Evolutionary conservation across 805 yeast genomes (phyloP).

Genomic region (Ogataea haglerorum): DNA sequence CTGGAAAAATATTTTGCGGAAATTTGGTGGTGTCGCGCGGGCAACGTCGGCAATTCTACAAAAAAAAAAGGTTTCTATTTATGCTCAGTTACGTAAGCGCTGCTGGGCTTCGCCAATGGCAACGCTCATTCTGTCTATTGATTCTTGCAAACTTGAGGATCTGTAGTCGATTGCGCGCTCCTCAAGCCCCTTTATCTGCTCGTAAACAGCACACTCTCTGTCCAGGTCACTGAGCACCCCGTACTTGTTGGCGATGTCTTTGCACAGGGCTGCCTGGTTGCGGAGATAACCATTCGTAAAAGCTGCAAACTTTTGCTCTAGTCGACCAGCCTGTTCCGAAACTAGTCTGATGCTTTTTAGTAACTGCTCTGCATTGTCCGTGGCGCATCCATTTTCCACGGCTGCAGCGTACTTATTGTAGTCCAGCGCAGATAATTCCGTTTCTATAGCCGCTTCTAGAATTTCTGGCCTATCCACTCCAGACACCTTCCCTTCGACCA

Average conservation of each 20-base stretch:
- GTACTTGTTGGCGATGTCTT: conserved; percentile 10
- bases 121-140: conserved; percentile 9
- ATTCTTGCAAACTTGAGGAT: conserved; percentile 9
- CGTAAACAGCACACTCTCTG: conserved; percentile 12
- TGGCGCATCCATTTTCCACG: conserved; percentile 7
- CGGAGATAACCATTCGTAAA: conserved; percentile 35
- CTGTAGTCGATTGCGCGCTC: conserved; percentile 10
- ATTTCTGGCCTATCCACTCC: not conserved
- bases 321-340: conserved; percentile 23
- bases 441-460: conserved; percentile 6
- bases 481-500: not conserved
- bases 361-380: conserved; percentile 16
- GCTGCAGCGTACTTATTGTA: conserved; percentile 4
- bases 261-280: conserved; percentile 18
- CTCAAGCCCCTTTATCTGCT: conserved; percentile 8
- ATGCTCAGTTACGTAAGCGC: conserved; percentile 1
- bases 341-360: conserved; percentile 14
- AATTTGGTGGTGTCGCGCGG: not conserved
- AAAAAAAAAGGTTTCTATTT: not conserved
- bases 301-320: conserved; percentile 30
- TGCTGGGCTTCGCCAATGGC: conserved; percentile 11
- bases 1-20: not conserved
- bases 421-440: conserved; percentile 4
- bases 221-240: conserved; percentile 9
- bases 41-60: not conserved